Evolutionary conservation across 2,329 filamentous ascomycete species (phyloP).

Genomic region (Claviceps pusilla): DNA sequence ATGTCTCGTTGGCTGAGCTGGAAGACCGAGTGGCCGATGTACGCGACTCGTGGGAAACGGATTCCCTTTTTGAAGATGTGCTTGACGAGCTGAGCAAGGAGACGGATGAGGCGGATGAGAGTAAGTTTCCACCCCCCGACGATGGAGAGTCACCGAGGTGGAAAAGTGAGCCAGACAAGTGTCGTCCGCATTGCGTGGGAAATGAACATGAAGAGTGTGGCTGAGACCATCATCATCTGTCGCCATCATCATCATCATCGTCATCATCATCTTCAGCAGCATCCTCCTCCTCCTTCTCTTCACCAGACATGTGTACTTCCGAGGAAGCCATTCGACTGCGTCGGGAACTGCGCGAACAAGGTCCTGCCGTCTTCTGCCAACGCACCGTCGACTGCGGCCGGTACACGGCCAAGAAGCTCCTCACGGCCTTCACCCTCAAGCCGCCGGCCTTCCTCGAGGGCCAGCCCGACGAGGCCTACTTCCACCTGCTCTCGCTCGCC

Average conservation of each 20-base stretch:
- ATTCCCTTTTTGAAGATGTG: constrained; percentile 48
- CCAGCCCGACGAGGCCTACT: constrained; percentile 52
- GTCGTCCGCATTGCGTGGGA: too few species aligned
- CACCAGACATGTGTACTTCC: constrained; percentile 42
- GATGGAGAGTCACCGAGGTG: too few species aligned
- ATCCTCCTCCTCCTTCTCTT: neutral
- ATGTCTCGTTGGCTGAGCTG: constrained; percentile 27
- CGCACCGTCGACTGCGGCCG: constrained; percentile 53
- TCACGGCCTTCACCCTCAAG: constrained; percentile 70
- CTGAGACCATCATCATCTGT: neutral
- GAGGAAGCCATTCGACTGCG: constrained; percentile 56
- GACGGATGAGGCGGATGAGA: constrained; percentile 24
- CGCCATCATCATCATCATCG: neutral
- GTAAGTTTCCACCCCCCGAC: neutral
- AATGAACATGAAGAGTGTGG: too few species aligned
- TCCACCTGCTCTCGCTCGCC: constrained; percentile 58
- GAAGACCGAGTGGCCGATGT: constrained; percentile 37
- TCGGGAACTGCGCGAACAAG: constrained; percentile 56
- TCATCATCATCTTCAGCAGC: neutral
- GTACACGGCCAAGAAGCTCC: constrained; percentile 66
- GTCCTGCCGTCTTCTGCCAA: constrained; percentile 63
- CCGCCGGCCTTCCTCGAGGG: constrained; percentile 62
- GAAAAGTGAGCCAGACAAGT: too few species aligned
- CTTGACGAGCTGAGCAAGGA: constrained; percentile 44
- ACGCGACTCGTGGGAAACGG: constrained; percentile 44